A percentile compares a stretch with the other conserved stretches of the same genome.
These are phyloP conservation scores for Vitis cinerea DNA, from an alignment of 164 flowering plant genomes.

Conservation along the genomic window DNA sequence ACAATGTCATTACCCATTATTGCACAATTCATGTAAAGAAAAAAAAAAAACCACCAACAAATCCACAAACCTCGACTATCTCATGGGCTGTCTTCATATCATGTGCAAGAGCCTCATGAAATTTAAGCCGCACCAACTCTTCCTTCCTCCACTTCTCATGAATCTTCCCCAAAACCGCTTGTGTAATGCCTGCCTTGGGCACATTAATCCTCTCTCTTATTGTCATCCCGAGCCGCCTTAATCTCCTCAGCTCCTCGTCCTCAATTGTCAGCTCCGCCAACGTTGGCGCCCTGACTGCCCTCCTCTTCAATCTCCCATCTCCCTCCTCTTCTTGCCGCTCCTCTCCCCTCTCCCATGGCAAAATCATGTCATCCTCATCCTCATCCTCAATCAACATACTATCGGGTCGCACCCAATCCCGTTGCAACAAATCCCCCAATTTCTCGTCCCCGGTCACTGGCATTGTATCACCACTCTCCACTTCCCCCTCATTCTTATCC, in stretches of 20 bases:
- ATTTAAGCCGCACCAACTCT: constrained; percentile 89
- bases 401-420: constrained; percentile 88
- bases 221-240: constrained; percentile 76
- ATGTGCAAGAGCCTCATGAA: constrained; percentile 79
- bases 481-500: constrained; percentile 20
- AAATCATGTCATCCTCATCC: constrained; percentile 34
- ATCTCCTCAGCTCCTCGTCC: constrained; percentile 78
- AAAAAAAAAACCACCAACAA: background rate
- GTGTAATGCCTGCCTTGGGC: constrained; percentile 89
- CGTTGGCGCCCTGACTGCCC: constrained; percentile 57
- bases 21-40: too few species aligned
- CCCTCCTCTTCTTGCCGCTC: constrained; percentile 28
- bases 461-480: constrained; percentile 9
- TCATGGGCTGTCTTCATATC: constrained; percentile 93
- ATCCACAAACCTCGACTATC: constrained; percentile 82
- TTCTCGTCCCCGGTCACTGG: constrained; percentile 58
- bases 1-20: too few species aligned
- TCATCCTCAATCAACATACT: constrained; percentile 39
- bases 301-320: constrained; percentile 37
- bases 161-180: constrained; percentile 77
- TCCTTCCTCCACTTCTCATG: constrained; percentile 83
- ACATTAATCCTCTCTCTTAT: constrained; percentile 77
- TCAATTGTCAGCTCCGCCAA: constrained; percentile 88
- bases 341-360: constrained; percentile 87
- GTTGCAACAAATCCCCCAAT: constrained; percentile 72